Conservation (phyloP, 768 basidiomycete species). For the Leucosporidium scottii region DNA sequence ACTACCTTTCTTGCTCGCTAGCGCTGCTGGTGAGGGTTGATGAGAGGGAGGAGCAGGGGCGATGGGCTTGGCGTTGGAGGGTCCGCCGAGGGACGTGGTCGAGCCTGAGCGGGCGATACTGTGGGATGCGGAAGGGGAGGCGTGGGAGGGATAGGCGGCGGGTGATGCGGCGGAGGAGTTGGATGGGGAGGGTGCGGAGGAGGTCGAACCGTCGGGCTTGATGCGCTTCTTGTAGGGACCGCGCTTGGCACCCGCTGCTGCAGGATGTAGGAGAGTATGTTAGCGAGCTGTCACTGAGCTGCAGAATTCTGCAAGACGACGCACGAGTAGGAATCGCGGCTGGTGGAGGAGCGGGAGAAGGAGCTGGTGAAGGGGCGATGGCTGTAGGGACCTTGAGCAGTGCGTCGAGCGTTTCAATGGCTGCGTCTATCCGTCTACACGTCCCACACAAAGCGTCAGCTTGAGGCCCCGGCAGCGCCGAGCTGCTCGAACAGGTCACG, state of each 20-base stretch:
- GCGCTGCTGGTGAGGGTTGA: slow-evolving; percentile 22
- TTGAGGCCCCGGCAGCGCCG: too few species aligned
- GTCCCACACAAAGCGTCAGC: neutral
- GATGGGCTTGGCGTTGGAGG: neutral
- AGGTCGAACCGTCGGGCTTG: slow-evolving; percentile 4
- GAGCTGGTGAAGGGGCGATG: neutral
- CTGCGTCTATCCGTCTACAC: slow-evolving; percentile 16
- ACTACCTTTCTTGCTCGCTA: slow-evolving; percentile 28
- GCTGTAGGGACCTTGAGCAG: slow-evolving; percentile 6
- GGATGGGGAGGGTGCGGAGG: slow-evolving; percentile 1
- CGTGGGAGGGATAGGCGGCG: neutral
- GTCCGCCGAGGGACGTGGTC: neutral
- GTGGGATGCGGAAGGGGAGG: slow-evolving; percentile 1
- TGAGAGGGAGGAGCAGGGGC: neutral
- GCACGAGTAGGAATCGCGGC: neutral
- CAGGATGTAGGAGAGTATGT: neutral
- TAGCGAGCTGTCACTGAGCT: neutral
- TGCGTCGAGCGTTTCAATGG: slow-evolving; percentile 7
- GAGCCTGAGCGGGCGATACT: neutral
- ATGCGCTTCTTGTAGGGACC: slow-evolving; percentile 20
- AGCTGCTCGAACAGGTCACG: neutral
- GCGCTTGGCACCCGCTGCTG: slow-evolving; percentile 5
- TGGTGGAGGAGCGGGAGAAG: neutral
- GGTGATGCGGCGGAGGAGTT: slow-evolving; percentile 18
- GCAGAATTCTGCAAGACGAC: neutral